Conservation (phyloP, 306 rosid genomes). For the Quercus alba region DNA sequence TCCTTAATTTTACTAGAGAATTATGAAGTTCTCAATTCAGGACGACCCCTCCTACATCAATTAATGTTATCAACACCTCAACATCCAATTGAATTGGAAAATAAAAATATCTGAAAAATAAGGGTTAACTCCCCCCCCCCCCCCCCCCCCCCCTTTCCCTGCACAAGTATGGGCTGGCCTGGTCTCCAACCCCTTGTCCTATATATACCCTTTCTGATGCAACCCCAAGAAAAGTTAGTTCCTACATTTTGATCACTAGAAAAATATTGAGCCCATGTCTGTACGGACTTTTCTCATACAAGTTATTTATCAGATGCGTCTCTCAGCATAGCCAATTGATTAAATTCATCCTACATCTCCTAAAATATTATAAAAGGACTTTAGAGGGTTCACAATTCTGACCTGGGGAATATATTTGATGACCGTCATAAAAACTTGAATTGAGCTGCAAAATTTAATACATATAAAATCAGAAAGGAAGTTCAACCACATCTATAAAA, state of each 20-base stretch:
- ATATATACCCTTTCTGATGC: neutral
- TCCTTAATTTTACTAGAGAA: no score
- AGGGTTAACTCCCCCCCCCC: no score
- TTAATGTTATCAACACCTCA: neutral
- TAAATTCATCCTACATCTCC: neutral
- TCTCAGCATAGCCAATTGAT: neutral
- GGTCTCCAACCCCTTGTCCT: neutral
- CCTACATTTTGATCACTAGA: neutral
- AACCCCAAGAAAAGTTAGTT: neutral
- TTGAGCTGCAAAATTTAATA: constrained; percentile 57
- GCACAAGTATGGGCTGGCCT: no score
- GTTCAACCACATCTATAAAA: neutral
- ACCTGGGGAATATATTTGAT: constrained; percentile 97
- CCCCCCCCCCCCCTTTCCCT: no score
- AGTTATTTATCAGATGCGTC: neutral
- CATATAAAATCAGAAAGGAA: constrained; percentile 25
- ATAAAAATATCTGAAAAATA: no score
- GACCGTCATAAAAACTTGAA: constrained; percentile 77
- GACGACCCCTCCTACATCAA: neutral
- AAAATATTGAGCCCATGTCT: neutral
- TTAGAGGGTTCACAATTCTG: constrained; percentile 1
- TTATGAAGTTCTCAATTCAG: neutral
- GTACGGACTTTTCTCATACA: neutral
- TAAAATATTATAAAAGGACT: neutral
- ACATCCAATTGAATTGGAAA: neutral